Percentiles rank a stretch among this genome's conserved stretches.
Conservation (phyloP, 225 moss, liverwort and hornwort genomes). For the Neckera pumila region DNA sequence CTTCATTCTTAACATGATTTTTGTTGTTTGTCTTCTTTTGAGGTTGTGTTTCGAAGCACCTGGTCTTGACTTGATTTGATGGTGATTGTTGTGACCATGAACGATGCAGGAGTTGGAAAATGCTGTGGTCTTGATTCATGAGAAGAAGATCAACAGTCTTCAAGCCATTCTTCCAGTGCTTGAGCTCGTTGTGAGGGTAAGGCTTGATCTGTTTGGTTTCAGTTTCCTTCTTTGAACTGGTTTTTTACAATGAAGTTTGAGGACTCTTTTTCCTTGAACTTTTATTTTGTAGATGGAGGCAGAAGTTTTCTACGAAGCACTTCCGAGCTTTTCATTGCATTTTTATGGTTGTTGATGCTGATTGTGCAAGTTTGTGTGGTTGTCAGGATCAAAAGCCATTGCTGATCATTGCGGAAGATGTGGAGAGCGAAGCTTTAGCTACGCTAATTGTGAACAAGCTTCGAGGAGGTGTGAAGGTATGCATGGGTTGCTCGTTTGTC, state of each 20-base stretch:
- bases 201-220: background rate
- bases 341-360: background rate
- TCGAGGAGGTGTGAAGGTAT: constrained; percentile 86
- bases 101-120: constrained; percentile 41
- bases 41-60: background rate
- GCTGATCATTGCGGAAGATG: constrained; percentile 90
- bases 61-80: background rate
- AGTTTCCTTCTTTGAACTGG: background rate
- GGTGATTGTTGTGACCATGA: background rate
- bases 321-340: fast-evolving
- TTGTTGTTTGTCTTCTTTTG: too few relatives aligned
- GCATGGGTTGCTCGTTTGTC: background rate
- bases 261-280: too few relatives aligned
- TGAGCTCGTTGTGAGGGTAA: constrained; percentile 45
- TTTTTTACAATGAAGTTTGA: background rate
- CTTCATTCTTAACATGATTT: too few relatives aligned
- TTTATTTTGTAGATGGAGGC: too few relatives aligned
- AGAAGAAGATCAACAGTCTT: constrained; percentile 55
- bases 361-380: background rate
- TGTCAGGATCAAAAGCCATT: constrained; percentile 79
- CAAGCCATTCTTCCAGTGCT: constrained; percentile 50
- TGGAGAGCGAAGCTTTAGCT: constrained; percentile 91
- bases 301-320: too few relatives aligned
- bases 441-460: constrained; percentile 92
- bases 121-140: constrained; percentile 39